Conservation (phyloP, 345 rosid genomes). For the Arabis alpina region DNA sequence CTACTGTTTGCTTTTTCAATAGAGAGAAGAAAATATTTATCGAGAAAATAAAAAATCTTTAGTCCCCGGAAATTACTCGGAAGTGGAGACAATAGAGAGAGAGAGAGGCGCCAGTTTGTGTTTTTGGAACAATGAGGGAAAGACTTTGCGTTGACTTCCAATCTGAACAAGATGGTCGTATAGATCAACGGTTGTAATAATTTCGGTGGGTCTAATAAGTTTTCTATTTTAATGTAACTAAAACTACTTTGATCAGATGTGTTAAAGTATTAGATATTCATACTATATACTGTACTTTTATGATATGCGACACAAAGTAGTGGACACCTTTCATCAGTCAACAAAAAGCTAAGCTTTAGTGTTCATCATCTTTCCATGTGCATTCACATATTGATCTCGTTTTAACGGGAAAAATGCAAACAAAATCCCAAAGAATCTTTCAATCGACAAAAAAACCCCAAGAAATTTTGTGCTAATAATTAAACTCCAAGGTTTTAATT, state of each 20-base stretch:
- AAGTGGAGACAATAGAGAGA: conserved; percentile 16
- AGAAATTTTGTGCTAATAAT: too few relatives aligned
- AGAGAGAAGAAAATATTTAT: conserved; percentile 10
- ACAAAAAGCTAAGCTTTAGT: neutral
- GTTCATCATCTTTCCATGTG: conserved; percentile 21
- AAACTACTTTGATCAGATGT: neutral
- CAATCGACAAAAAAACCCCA: too few relatives aligned
- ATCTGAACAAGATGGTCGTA: neutral
- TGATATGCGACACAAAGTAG: conserved; percentile 13
- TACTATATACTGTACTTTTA: neutral
- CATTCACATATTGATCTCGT: conserved; percentile 6
- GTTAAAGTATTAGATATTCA: neutral
- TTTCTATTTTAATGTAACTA: neutral
- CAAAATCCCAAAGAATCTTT: too few relatives aligned
- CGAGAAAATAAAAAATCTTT: conserved; percentile 16
- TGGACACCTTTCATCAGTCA: conserved; percentile 24
- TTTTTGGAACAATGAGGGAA: conserved; percentile 11
- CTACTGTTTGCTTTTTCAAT: conserved; percentile 4
- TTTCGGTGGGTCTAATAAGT: neutral
- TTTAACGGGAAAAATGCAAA: too few relatives aligned
- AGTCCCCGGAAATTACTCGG: conserved; percentile 21
- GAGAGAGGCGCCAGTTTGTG: conserved; percentile 43
- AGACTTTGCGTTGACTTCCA: conserved; percentile 37
- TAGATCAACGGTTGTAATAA: conserved; percentile 37
- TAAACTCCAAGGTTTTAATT: too few relatives aligned